A percentile compares a stretch with the other conserved stretches of the same genome.
Evolutionary conservation across 2,329 filamentous ascomycete species (phyloP).

Genomic region (Parasarocladium wereldwijsianum): DNA sequence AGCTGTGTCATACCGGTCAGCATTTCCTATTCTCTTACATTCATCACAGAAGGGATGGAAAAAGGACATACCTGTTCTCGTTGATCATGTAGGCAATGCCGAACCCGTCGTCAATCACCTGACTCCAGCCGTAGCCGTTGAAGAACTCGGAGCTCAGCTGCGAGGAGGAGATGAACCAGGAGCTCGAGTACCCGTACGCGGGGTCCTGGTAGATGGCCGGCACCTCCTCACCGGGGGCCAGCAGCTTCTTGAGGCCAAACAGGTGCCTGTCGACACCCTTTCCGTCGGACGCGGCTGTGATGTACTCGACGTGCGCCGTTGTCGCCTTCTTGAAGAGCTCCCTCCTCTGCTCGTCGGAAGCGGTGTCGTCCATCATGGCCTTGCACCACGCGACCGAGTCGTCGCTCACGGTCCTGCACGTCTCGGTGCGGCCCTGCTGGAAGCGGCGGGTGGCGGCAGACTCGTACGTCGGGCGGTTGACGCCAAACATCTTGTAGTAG

Average conservation of each 20-base stretch:
- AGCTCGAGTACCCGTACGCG: conserved; percentile 66
- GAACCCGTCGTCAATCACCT: conserved; percentile 91
- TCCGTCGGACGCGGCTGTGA: conserved; percentile 74
- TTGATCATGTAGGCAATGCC: conserved; percentile 99
- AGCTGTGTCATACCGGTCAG: neutral
- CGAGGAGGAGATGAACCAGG: conserved; percentile 79
- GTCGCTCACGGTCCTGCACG: conserved; percentile 82
- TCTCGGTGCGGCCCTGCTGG: conserved; percentile 93
- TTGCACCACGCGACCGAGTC: conserved; percentile 83
- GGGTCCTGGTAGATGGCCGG: conserved; percentile 80
- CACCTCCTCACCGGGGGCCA: conserved; percentile 65
- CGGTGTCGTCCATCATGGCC: conserved; percentile 59
- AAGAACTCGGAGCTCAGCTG: conserved; percentile 96
- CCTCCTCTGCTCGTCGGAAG: conserved; percentile 49
- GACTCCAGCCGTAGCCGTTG: conserved; percentile 97
- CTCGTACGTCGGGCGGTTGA: conserved; percentile 95
- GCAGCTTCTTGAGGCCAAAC: conserved; percentile 88
- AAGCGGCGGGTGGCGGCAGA: conserved; percentile 89
- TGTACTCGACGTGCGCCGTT: conserved; percentile 77
- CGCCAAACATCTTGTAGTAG: conserved; percentile 98
- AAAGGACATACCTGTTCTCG: conserved; percentile 60
- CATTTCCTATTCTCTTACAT: too few species aligned
- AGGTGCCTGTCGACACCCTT: conserved; percentile 92
- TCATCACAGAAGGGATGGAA: neutral
- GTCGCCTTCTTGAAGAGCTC: conserved; percentile 72